phyloP scores from a whole-genome alignment of 192 early-diverging fungal genomes.

The Podila epigama region DNA sequence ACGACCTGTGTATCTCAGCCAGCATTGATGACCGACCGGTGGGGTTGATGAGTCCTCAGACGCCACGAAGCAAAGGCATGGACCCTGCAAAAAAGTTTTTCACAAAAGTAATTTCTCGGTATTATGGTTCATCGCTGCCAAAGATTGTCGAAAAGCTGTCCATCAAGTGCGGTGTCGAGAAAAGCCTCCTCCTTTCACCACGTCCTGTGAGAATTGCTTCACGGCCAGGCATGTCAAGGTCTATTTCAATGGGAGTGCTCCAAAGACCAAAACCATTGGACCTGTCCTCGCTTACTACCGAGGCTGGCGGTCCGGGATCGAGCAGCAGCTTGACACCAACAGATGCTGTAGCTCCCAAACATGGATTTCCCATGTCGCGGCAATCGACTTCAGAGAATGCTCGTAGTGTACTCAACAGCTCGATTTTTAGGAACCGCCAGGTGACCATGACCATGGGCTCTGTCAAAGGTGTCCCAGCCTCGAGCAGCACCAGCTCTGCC shows the following conservation, averaged over 20 bases:
- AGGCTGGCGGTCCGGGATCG: not conserved
- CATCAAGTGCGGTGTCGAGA: slow-evolving; percentile 36
- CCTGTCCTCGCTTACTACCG: not conserved
- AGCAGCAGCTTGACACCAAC: not conserved
- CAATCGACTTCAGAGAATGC: slow-evolving; percentile 25
- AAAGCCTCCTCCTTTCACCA: slow-evolving; percentile 17
- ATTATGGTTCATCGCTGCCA: slow-evolving; percentile 26
- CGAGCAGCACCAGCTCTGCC: not conserved
- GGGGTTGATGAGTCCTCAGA: slow-evolving; percentile 36
- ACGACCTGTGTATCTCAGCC: slow-evolving; percentile 32
- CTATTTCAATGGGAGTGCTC: slow-evolving; percentile 30
- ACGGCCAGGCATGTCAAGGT: slow-evolving; percentile 12
- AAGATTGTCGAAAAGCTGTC: slow-evolving; percentile 23
- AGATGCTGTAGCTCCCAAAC: slow-evolving; percentile 5
- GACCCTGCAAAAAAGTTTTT: slow-evolving; percentile 44
- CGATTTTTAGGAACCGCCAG: slow-evolving; percentile 38
- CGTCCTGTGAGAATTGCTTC: slow-evolving; percentile 6
- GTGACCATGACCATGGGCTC: slow-evolving; percentile 30
- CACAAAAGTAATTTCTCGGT: slow-evolving; percentile 15
- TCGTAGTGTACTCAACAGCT: slow-evolving; percentile 23
- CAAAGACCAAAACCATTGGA: slow-evolving; percentile 24
- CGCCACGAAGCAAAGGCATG: slow-evolving; percentile 35
- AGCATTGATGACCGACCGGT: slow-evolving; percentile 18
- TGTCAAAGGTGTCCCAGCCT: not conserved
- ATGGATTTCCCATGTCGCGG: slow-evolving; percentile 12